These are phyloP conservation scores for Thyridium curvatum DNA, from an alignment of 2,329 filamentous ascomycete genomes.

Conservation along the genomic window DNA sequence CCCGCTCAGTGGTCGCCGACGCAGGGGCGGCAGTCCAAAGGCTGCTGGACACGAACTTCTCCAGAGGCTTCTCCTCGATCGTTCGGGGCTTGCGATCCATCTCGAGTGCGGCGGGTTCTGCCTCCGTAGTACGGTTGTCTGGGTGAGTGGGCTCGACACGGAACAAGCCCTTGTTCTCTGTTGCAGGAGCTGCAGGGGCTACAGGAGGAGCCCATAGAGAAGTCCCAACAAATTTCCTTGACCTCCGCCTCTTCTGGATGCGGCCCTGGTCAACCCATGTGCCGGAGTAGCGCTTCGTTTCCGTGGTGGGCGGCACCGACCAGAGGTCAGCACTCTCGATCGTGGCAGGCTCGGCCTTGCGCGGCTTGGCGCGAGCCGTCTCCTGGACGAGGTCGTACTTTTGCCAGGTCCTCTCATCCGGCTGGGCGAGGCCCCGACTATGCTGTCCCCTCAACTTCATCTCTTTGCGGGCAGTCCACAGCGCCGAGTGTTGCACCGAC, in stretches of 20 bases:
- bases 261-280: background rate
- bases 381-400: constrained; percentile 20
- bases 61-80: constrained; percentile 15
- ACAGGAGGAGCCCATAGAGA: constrained; percentile 1
- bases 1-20: constrained; percentile 5
- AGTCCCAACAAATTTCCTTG: too few relatives aligned
- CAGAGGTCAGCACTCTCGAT: constrained; percentile 20
- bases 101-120: constrained; percentile 17
- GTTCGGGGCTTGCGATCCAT: constrained; percentile 19
- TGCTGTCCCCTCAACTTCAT: constrained; percentile 2
- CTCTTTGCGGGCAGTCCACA: constrained; percentile 6
- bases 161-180: constrained; percentile 1
- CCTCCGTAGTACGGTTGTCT: constrained; percentile 9
- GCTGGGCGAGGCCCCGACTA: constrained; percentile 25
- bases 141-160: background rate
- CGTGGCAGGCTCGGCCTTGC: constrained; percentile 15
- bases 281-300: background rate
- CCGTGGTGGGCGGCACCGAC: background rate
- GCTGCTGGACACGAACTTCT: constrained; percentile 14
- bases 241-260: too few relatives aligned
- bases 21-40: constrained; percentile 15
- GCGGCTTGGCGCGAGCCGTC: constrained; percentile 19
- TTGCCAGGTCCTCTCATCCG: constrained; percentile 28
- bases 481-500: constrained; percentile 3
- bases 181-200: too few relatives aligned